These are phyloP conservation scores for Globisporangium okanoganense DNA, from an alignment of 352 stramenopile species.

Conservation along the genomic window DNA sequence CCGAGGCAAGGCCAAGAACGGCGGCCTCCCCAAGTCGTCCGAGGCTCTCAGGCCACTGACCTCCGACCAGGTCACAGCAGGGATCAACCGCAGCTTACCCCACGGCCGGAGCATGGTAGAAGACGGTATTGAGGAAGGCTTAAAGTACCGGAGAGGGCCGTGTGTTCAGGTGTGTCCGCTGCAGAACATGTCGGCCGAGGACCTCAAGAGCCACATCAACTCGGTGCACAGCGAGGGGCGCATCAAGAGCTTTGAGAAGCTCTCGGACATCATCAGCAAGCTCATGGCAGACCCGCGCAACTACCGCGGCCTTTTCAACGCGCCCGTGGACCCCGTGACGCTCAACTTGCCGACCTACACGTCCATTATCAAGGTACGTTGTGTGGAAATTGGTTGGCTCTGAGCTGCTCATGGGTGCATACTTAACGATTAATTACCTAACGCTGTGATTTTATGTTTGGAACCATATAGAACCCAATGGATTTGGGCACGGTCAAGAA, in stretches of 20 bases:
- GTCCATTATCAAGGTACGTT: constrained; percentile 46
- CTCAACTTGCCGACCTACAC: constrained; percentile 71
- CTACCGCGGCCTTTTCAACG: constrained; percentile 68
- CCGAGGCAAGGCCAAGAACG: background rate
- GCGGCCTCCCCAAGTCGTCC: background rate
- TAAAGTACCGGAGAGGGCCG: constrained; percentile 6
- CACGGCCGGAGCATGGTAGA: constrained; percentile 22
- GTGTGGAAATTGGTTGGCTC: background rate
- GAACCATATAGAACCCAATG: constrained; percentile 69
- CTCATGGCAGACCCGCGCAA: constrained; percentile 77
- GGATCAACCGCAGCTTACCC: constrained; percentile 57
- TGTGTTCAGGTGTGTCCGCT: constrained; percentile 43
- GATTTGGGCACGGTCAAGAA: constrained; percentile 88
- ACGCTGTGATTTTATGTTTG: background rate
- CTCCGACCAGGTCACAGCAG: constrained; percentile 19
- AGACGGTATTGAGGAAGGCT: background rate
- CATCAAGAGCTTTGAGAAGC: constrained; percentile 59
- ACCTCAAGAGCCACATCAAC: constrained; percentile 62
- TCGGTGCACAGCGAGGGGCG: constrained; percentile 60
- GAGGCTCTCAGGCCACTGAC: constrained; percentile 19
- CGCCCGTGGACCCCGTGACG: constrained; percentile 64
- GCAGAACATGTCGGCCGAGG: constrained; percentile 47
- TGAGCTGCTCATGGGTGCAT: background rate
- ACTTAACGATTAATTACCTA: background rate
- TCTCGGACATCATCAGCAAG: constrained; percentile 61